Percentiles rank a stretch among this genome's conserved stretches.
phyloP scores from a whole-genome alignment of 495 filamentous ascomycete genomes.

The Aspergillus panamensis region DNA sequence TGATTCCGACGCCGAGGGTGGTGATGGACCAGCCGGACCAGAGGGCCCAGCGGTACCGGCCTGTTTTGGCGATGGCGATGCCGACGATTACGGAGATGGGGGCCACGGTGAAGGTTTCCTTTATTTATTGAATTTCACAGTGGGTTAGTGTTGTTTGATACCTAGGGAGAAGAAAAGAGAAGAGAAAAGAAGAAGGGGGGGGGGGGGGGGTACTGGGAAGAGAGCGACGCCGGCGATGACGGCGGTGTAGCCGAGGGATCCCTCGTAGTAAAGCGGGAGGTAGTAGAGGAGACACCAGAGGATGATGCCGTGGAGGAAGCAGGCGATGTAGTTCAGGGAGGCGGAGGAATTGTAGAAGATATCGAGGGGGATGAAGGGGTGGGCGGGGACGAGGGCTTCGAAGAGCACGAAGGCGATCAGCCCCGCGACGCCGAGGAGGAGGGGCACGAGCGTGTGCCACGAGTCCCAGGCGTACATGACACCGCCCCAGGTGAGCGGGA shows the following conservation, averaged over 20 bases:
- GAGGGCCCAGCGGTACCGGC: conserved; percentile 47
- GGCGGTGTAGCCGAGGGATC: conserved; percentile 43
- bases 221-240: conserved; percentile 44
- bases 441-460: conserved; percentile 46
- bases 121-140: no score
- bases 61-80: conserved; percentile 37
- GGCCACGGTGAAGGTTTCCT: conserved; percentile 50
- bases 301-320: conserved; percentile 48
- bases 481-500: conserved; percentile 56
- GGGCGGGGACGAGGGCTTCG: conserved; percentile 27
- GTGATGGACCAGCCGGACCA: conserved; percentile 50
- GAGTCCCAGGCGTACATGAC: conserved; percentile 49
- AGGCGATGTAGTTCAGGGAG: conserved; percentile 37
- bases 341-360: conserved; percentile 49
- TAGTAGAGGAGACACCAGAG: conserved; percentile 45
- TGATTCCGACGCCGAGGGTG: conserved; percentile 43
- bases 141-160: no score
- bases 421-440: conserved; percentile 18
- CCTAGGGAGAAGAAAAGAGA: no score
- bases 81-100: conserved; percentile 47
- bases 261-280: conserved; percentile 50
- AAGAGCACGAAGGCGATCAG: conserved; percentile 21
- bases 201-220: no score
- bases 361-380: conserved; percentile 46
- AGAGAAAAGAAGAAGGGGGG: no score